Percentiles rank a stretch among this genome's conserved stretches.
Conservation (phyloP, 2,329 filamentous ascomycete species). For the Ambrosiella beaveri region DNA sequence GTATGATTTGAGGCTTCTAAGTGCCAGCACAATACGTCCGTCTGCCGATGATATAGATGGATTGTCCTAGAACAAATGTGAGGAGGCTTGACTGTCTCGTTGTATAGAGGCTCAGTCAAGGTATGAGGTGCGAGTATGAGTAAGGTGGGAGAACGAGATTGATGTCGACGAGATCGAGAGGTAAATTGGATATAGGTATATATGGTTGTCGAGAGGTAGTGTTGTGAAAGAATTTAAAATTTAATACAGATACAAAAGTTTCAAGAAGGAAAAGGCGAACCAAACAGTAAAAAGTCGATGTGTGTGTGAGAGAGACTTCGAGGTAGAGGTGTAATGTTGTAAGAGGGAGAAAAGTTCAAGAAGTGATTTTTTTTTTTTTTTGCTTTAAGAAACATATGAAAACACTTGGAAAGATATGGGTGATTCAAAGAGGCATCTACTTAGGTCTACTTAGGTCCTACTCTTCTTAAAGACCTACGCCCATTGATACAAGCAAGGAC, state of each 20-base stretch:
- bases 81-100: background rate
- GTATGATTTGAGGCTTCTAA: slow-evolving; percentile 2
- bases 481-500: too few species aligned
- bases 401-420: background rate
- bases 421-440: slow-evolving; percentile 2
- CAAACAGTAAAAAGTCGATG: background rate
- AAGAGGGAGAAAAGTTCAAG: slow-evolving; percentile 4
- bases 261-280: too few species aligned
- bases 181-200: too few species aligned
- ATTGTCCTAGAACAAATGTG: background rate
- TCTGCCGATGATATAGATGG: background rate
- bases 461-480: background rate
- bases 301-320: background rate
- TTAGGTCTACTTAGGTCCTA: background rate
- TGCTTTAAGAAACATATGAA: background rate
- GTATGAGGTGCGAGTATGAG: too few species aligned
- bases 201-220: too few species aligned
- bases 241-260: too few species aligned
- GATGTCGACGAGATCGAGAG: too few species aligned
- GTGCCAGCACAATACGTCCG: slow-evolving; percentile 4
- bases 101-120: too few species aligned
- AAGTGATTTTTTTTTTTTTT: slow-evolving; percentile 1
- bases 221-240: too few species aligned
- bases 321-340: background rate
- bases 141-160: too few species aligned